A percentile compares a stretch with the other conserved stretches of the same genome.
phyloP scores from a whole-genome alignment of 1,284 basidiomycete species.

The Mycena citricolor region DNA sequence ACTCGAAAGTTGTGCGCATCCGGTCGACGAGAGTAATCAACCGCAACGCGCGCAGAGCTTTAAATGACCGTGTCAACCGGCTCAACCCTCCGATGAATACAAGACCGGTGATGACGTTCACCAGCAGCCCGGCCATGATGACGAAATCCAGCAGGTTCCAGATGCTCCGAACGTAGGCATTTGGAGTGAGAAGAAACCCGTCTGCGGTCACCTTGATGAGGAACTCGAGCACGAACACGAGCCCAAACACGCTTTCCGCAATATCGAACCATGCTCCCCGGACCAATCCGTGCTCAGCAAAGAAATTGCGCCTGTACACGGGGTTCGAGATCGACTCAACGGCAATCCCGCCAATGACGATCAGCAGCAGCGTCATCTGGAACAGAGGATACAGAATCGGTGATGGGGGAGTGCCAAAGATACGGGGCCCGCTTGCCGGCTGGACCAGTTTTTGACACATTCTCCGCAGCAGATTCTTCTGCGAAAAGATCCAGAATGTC shows the following conservation, averaged over 20 bases:
- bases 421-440: conserved; percentile 82
- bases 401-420: conserved; percentile 74
- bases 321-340: conserved; percentile 88
- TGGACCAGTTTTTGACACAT: conserved; percentile 85
- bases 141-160: conserved; percentile 94
- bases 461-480: conserved; percentile 73
- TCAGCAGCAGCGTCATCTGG: conserved; percentile 72
- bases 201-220: conserved; percentile 92
- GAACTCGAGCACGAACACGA: conserved; percentile 83
- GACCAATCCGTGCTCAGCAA: conserved; percentile 55
- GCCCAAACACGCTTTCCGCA: conserved; percentile 75
- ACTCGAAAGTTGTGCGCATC: conserved; percentile 89
- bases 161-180: conserved; percentile 88
- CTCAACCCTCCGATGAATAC: conserved; percentile 80
- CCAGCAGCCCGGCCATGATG: conserved; percentile 79
- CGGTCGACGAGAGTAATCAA: conserved; percentile 87
- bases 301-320: conserved; percentile 79
- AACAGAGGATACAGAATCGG: conserved; percentile 72
- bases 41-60: conserved; percentile 86
- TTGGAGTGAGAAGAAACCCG: conserved; percentile 90
- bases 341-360: conserved; percentile 84
- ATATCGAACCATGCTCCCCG: conserved; percentile 88
- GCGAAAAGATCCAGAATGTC: conserved; percentile 88
- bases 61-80: conserved; percentile 83
- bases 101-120: conserved; percentile 81